A percentile compares a stretch with the other conserved stretches of the same genome.
phyloP scores from a whole-genome alignment of 2,329 filamentous ascomycete genomes.

The Fusarium tanahbumbuense region DNA sequence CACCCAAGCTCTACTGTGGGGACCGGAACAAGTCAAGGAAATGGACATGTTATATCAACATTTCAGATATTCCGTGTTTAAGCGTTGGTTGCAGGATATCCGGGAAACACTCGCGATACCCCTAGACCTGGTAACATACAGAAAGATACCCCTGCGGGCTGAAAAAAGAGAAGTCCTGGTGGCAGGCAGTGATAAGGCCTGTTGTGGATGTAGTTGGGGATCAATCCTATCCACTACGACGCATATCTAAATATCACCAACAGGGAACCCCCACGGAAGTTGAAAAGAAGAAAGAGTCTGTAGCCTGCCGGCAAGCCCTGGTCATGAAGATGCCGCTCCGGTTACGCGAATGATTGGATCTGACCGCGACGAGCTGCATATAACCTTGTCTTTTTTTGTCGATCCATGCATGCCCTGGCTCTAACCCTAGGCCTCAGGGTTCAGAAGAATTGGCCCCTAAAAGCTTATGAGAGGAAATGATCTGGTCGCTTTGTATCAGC shows the following conservation, averaged over 20 bases:
- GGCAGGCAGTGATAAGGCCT: neutral
- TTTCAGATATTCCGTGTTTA: neutral
- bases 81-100: neutral
- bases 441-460: neutral
- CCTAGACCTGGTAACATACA: neutral
- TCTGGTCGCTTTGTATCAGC: neutral
- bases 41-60: neutral
- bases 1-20: neutral
- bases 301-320: neutral
- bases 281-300: neutral
- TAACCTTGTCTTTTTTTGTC: neutral
- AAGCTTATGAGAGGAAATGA: neutral
- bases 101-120: neutral
- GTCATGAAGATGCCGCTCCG: neutral
- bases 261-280: neutral
- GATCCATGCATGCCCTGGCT: neutral
- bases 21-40: neutral
- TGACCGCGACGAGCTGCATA: neutral
- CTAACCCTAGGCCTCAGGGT: neutral
- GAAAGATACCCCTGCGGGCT: neutral
- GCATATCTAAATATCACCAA: neutral
- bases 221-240: neutral
- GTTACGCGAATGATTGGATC: neutral
- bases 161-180: neutral
- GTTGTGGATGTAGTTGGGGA: neutral